A percentile compares a stretch with the other conserved stretches of the same genome.
phyloP scores from a whole-genome alignment of 148 eudicot genomes.

The Amaranthus cruentus region DNA sequence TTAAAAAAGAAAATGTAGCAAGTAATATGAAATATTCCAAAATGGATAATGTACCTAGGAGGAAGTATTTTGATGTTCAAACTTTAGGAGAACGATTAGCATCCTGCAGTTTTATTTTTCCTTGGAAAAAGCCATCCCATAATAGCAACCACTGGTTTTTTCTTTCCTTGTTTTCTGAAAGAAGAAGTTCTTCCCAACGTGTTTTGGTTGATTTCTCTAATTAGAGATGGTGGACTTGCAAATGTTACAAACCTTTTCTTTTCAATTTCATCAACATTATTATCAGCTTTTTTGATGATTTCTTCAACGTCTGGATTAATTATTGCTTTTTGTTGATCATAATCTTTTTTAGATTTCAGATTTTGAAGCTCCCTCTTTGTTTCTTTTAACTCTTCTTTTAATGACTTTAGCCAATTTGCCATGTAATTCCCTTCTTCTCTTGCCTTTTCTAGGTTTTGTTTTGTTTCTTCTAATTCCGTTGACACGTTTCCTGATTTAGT shows the following conservation, averaged over 20 bases:
- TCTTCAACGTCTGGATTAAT: slow-evolving; percentile 68
- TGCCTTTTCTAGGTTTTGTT: slow-evolving; percentile 44
- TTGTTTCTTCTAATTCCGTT: slow-evolving; percentile 60
- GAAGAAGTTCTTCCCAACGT: slow-evolving; percentile 22
- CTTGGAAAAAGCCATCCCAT: slow-evolving; percentile 50
- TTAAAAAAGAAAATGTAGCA: too few species aligned
- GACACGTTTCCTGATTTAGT: slow-evolving; percentile 26
- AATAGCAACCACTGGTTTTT: slow-evolving; percentile 36
- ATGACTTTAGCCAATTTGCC: slow-evolving; percentile 41
- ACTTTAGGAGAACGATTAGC: slow-evolving; percentile 12
- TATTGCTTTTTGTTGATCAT: slow-evolving; percentile 10
- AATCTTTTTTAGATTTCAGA: slow-evolving; percentile 33
- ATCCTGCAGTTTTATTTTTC: slow-evolving; percentile 34
- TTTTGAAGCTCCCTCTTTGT: slow-evolving; percentile 55
- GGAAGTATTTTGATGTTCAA: background rate
- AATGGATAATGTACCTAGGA: too few species aligned
- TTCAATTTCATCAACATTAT: slow-evolving; percentile 4
- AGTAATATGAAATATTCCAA: too few species aligned
- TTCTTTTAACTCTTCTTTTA: slow-evolving; percentile 55
- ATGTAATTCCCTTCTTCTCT: slow-evolving; percentile 51
- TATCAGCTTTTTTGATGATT: slow-evolving; percentile 32
- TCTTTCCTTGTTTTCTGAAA: slow-evolving; percentile 40
- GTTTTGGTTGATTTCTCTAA: slow-evolving; percentile 29
- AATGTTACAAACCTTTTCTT: slow-evolving; percentile 62
- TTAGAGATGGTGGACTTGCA: slow-evolving; percentile 57